Base-by-base conservation (phyloP, 345 rosid genomes). In the Trapa bicornis region DNA sequence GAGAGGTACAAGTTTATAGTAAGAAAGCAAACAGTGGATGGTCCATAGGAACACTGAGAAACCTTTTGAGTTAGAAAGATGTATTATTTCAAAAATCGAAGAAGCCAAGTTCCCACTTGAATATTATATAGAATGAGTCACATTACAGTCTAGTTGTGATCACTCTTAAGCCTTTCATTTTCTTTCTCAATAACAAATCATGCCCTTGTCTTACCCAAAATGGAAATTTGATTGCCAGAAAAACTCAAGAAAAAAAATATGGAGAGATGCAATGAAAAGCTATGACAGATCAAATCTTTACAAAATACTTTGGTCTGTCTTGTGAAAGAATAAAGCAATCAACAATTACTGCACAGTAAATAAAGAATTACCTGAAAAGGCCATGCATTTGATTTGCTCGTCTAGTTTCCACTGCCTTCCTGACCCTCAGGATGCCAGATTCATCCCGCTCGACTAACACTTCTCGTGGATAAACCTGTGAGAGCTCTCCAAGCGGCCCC, bases 381-480 rank as follows among this genome's bases (percentile, higher is more conserved):
- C 99, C 96, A 47, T 91, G 97, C 96, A 90, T 91, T 80, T 94
- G 93, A 75, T 89, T 91, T 48, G 97, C 99, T 71, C 96, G 89
- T 82, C 95, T 77, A 37, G 95, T 85, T 66, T 94, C 96, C 13
- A 81, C 60, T 1, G 97, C 84, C 70, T 89, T 94, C 66, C 7
- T 77, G n/a, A 94, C 89, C 72, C 80, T 83, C 47, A 91, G 54
- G 12, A 71, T 0, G 33, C 96, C 92, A 3, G 91, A 69, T n/a
- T 89, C 99, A 13, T 85, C 86, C 73, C 76, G 84, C 65, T 81
- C 85, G 33, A 87, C 76, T 78, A 78, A 82, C 52, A 94, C 82
- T 81, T 94, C 99, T 36, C 85, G 85, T 12, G 97, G 99, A 69
- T 86, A 89, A 70, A 73, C 82, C 74, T 77, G 72, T 42, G 92